Conservation (phyloP, 208 protist species). For the Trichomonas gallinae region DNA sequence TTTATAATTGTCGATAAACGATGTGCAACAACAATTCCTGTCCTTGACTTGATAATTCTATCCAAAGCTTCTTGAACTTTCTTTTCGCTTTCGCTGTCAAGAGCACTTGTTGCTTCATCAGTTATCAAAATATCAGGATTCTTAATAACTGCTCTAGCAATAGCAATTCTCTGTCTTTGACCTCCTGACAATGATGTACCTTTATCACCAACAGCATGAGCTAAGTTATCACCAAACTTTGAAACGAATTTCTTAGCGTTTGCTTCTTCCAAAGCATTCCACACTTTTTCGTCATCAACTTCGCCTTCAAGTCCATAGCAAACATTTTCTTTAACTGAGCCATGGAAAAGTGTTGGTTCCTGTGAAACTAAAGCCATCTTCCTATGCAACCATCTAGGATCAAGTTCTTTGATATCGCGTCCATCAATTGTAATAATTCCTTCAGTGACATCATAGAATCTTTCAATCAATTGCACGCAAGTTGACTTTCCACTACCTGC, state of each 20-base stretch:
- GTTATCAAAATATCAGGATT: background rate
- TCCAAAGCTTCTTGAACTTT: background rate
- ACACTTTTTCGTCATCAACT: conserved; percentile 62
- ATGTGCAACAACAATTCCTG: background rate
- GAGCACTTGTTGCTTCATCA: background rate
- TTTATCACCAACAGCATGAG: background rate
- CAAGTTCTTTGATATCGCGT: conserved; percentile 57
- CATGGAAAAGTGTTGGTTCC: conserved; percentile 74
- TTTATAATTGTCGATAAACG: background rate
- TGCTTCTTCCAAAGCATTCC: conserved; percentile 51
- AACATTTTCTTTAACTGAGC: conserved; percentile 43
- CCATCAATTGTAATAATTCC: conserved; percentile 73
- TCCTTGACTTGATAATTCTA: background rate
- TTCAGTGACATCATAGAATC: conserved; percentile 71
- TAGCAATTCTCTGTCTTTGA: background rate
- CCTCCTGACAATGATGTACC: background rate
- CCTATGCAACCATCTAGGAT: conserved; percentile 59
- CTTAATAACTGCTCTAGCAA: background rate
- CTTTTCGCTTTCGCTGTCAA: background rate
- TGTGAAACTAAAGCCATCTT: conserved; percentile 76
- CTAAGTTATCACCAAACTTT: background rate
- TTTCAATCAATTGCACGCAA: conserved; percentile 58
- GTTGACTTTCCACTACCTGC: conserved; percentile 35
- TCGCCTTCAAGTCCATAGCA: conserved; percentile 35
- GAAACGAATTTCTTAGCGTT: background rate